A percentile compares a stretch with the other conserved stretches of the same genome.
Evolutionary conservation across 1,284 basidiomycete species (phyloP).

Genomic region (Takashimella koratensis): DNA sequence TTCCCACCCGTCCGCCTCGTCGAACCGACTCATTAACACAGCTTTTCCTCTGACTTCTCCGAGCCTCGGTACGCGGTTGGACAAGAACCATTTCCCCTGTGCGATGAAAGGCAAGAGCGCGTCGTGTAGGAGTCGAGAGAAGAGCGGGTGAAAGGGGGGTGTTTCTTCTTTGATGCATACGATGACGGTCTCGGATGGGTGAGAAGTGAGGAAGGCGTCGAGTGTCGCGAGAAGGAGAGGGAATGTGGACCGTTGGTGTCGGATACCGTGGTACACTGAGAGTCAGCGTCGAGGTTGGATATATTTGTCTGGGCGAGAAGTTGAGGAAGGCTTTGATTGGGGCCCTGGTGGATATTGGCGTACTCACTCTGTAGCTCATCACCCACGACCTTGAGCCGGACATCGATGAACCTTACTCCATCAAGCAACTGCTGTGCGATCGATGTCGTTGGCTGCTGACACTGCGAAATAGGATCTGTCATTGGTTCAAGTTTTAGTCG

Average conservation of each 20-base stretch:
- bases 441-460: constrained; percentile 40
- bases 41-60: constrained; percentile 78
- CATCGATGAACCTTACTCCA: constrained; percentile 71
- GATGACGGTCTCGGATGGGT: constrained; percentile 67
- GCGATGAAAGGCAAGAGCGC: constrained; percentile 60
- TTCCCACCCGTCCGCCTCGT: constrained; percentile 57
- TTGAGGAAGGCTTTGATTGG: too few relatives aligned
- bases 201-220: constrained; percentile 61
- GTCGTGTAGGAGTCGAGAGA: constrained; percentile 63
- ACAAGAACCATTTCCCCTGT: constrained; percentile 68
- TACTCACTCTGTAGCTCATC: constrained; percentile 48
- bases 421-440: constrained; percentile 43
- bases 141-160: constrained; percentile 46
- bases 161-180: constrained; percentile 83
- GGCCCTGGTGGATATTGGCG: too few relatives aligned
- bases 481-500: too few relatives aligned
- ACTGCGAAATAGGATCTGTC: constrained; percentile 42
- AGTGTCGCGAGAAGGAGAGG: constrained; percentile 58
- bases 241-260: constrained; percentile 62
- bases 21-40: constrained; percentile 77
- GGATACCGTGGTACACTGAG: constrained; percentile 72
- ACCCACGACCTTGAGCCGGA: constrained; percentile 68
- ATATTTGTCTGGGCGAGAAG: not conserved
- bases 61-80: constrained; percentile 68
- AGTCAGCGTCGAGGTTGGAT: not conserved